A percentile compares a stretch with the other conserved stretches of the same genome.
phyloP scores from a whole-genome alignment of 1,284 basidiomycete species.

The Ceratobasidium papillatum region DNA sequence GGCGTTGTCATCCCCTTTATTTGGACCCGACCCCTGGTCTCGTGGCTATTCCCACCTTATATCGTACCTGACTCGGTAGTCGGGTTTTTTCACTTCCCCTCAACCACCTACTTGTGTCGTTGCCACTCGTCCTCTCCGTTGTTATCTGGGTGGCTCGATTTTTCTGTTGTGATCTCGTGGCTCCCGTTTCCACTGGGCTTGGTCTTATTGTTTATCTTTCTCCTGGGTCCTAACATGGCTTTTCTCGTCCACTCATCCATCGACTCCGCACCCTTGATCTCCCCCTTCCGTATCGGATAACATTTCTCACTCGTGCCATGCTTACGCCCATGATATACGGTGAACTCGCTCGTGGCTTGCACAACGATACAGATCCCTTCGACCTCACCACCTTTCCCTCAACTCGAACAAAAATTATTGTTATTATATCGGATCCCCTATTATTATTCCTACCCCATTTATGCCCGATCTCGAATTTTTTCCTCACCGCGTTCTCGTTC shows the following conservation, averaged over 20 bases:
- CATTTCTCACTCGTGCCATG: too few species aligned
- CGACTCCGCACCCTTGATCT: too few species aligned
- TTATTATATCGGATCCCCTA: conserved; percentile 13
- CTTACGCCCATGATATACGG: background rate
- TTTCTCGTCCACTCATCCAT: too few species aligned
- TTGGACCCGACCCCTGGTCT: background rate
- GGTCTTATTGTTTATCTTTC: background rate
- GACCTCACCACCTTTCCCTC: background rate
- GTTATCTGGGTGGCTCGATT: too few species aligned
- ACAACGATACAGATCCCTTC: background rate
- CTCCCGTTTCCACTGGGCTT: background rate
- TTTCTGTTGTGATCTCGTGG: background rate
- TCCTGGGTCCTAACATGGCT: too few species aligned
- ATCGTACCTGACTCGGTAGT: background rate
- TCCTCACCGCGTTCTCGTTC: too few species aligned
- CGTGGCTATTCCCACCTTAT: background rate
- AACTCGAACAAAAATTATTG: background rate
- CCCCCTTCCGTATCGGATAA: background rate
- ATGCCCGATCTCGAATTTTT: too few species aligned
- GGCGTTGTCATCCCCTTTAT: background rate
- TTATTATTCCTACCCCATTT: background rate
- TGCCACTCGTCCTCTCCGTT: background rate
- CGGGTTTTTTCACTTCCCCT: background rate
- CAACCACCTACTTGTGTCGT: background rate
- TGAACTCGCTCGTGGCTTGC: too few species aligned